A percentile compares a stretch with the other conserved stretches of the same genome.
Conservation (phyloP, 306 rosid genomes). For the Boehmeria nivea region DNA sequence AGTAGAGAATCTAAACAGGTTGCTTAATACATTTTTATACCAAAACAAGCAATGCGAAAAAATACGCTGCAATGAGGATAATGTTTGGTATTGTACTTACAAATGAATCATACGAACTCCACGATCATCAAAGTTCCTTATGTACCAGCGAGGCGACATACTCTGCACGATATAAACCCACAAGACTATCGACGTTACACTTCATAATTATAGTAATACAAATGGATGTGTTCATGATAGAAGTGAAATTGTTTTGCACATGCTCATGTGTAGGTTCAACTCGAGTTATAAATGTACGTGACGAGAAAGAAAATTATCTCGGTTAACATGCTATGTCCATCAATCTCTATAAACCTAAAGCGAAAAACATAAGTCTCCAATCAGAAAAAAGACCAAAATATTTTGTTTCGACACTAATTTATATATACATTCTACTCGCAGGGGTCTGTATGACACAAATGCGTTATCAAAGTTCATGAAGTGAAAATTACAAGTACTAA, state of each 20-base stretch:
- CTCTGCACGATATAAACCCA: slow-evolving; percentile 41
- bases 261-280: no score
- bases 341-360: not conserved
- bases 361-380: not conserved
- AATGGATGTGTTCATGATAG: slow-evolving; percentile 2
- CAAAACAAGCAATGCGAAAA: slow-evolving; percentile 1
- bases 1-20: no score
- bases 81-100: slow-evolving; percentile 40
- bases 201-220: not conserved
- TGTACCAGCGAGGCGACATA: slow-evolving; percentile 87
- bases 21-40: no score
- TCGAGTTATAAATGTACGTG: no score
- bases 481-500: no score
- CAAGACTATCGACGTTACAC: not conserved
- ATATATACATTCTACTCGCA: no score
- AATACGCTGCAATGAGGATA: slow-evolving; percentile 6
- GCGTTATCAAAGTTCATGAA: no score
- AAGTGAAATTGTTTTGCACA: no score
- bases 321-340: no score
- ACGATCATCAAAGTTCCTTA: slow-evolving; percentile 54
- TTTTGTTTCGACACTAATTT: no score
- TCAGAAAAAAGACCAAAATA: not conserved
- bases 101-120: slow-evolving; percentile 66
- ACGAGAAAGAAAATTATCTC: no score
- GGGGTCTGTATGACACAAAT: no score